phyloP scores from a whole-genome alignment of 2,329 filamentous ascomycete species.

The Pseudogymnoascus sp. region DNA sequence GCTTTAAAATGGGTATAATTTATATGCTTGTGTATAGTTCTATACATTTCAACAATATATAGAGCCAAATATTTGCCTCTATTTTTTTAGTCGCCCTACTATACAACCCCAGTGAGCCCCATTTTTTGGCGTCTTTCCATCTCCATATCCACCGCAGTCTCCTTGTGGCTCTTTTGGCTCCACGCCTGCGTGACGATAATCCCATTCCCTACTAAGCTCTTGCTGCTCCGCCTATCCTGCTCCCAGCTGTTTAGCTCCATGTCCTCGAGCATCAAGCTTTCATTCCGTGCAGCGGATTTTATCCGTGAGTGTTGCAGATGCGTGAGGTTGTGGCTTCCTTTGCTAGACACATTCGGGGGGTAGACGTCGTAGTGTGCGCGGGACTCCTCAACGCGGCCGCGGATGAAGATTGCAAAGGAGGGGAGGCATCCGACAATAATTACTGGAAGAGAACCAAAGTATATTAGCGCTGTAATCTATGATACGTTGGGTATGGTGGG shows the following conservation, averaged over 20 bases:
- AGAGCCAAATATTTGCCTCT: neutral
- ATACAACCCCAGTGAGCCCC: neutral
- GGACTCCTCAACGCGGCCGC: conserved; percentile 11
- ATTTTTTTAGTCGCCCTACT: neutral
- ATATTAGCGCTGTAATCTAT: neutral
- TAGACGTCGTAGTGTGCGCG: neutral
- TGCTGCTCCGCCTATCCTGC: conserved; percentile 7
- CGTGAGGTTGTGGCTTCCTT: neutral
- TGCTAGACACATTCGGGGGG: neutral
- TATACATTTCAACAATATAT: neutral
- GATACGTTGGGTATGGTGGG: neutral
- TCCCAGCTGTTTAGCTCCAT: conserved; percentile 7
- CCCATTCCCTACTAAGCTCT: conserved; percentile 9
- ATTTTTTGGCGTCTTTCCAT: neutral
- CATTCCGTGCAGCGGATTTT: conserved; percentile 11
- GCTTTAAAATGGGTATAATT: neutral
- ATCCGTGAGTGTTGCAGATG: conserved; percentile 6
- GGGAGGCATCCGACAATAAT: conserved; percentile 19
- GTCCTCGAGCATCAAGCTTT: conserved; percentile 14
- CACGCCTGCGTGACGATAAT: conserved; percentile 4
- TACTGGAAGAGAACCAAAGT: neutral
- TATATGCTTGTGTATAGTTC: neutral
- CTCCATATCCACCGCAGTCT: neutral
- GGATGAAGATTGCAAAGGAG: conserved; percentile 18
- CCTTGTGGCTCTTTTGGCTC: neutral